Conservation (phyloP, 1,284 basidiomycete genomes). For the Athelia psychrophila region DNA sequence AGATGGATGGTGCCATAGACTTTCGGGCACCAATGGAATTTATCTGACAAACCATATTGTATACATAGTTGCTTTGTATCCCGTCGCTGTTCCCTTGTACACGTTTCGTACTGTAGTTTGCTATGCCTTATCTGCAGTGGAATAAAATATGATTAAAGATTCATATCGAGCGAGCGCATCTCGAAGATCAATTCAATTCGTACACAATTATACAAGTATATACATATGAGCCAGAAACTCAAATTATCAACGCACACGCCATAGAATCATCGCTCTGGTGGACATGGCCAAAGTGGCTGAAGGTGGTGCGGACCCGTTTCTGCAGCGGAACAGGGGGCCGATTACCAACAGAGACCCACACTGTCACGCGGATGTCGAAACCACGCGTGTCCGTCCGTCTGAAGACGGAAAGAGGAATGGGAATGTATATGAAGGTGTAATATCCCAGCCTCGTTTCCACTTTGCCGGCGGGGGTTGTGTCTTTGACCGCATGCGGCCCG, state of each 20-base stretch:
- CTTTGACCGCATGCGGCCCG: no score
- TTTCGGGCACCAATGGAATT: neutral
- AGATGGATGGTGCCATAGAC: neutral
- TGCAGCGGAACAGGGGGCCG: neutral
- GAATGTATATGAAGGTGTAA: neutral
- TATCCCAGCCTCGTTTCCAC: neutral
- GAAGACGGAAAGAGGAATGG: neutral
- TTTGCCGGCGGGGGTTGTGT: neutral
- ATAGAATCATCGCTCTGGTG: neutral
- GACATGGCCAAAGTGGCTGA: neutral
- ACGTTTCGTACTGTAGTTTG: neutral
- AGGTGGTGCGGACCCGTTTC: neutral
- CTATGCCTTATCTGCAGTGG: neutral
- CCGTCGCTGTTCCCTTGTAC: neutral
- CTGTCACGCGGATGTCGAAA: neutral
- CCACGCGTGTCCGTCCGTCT: neutral
- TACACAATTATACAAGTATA: no score
- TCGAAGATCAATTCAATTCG: no score
- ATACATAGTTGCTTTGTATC: conserved; percentile 1
- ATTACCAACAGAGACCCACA: neutral
- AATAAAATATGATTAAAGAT: no score
- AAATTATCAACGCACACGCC: neutral
- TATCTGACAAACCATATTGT: neutral
- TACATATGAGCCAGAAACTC: neutral
- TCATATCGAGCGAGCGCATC: no score